phyloP scores from a whole-genome alignment of 1,284 basidiomycete species.

The Moesziomyces sp. region DNA sequence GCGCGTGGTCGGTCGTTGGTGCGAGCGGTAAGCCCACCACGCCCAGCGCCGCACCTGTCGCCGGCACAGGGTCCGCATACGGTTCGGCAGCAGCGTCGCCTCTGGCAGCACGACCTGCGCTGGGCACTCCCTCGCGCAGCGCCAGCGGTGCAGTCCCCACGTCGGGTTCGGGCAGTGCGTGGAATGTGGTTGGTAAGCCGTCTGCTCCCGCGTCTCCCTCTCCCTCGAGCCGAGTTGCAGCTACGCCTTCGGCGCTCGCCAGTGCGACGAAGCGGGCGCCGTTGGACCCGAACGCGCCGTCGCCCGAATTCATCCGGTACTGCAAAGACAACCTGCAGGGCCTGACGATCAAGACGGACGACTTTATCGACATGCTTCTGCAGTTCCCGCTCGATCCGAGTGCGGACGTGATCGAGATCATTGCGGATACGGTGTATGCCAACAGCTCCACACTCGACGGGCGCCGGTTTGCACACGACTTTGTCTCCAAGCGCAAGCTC shows the following conservation, averaged over 20 bases:
- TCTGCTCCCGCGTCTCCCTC: conserved; percentile 48
- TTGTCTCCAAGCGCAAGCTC: conserved; percentile 81
- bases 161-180: conserved; percentile 13
- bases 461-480: conserved; percentile 90
- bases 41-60: conserved; percentile 34
- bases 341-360: conserved; percentile 72
- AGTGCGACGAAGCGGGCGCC: neutral
- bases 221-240: conserved; percentile 41
- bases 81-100: conserved; percentile 62
- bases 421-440: conserved; percentile 76
- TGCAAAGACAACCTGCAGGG: conserved; percentile 87
- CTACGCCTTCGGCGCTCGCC: conserved; percentile 30
- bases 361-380: conserved; percentile 69
- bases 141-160: conserved; percentile 10
- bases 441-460: conserved; percentile 94
- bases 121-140: conserved; percentile 5
- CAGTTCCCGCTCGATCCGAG: conserved; percentile 67
- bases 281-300: conserved; percentile 77
- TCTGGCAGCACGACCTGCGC: conserved; percentile 4
- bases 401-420: conserved; percentile 66
- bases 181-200: conserved; percentile 30
- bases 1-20: conserved; percentile 88
- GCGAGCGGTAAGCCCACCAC: conserved; percentile 76
- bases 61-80: conserved; percentile 28
- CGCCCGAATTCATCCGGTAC: conserved; percentile 91